Conservation (phyloP, 1,139 yeast species). For the Debaryomyces psychrophilus region DNA sequence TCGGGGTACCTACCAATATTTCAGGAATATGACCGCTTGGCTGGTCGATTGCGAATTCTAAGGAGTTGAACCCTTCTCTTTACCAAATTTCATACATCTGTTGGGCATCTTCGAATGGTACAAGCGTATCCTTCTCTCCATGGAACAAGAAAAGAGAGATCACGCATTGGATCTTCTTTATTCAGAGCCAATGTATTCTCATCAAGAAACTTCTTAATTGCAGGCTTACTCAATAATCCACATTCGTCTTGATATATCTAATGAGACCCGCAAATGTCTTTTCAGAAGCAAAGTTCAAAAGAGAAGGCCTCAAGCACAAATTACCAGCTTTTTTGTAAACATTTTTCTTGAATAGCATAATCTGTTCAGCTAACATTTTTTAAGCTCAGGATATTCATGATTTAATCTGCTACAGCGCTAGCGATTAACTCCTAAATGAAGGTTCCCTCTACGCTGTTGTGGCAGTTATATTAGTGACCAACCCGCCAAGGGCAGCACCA, state of each 20-base stretch:
- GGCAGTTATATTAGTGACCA: conserved; percentile 28
- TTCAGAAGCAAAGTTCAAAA: conserved; percentile 17
- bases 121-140: conserved; percentile 25
- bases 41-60: conserved; percentile 13
- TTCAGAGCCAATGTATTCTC: conserved; percentile 26
- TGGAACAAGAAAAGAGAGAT: conserved; percentile 34
- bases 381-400: conserved; percentile 30
- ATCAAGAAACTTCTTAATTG: conserved; percentile 17
- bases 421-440: conserved; percentile 31
- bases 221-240: conserved; percentile 15
- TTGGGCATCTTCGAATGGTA: conserved; percentile 23
- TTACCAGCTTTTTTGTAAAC: conserved; percentile 11
- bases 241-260: conserved; percentile 19
- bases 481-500: conserved; percentile 37
- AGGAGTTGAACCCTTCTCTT: conserved; percentile 14
- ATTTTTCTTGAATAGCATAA: conserved; percentile 15
- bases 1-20: conserved; percentile 9
- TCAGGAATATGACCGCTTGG: conserved; percentile 14
- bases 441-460: conserved; percentile 27
- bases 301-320: conserved; percentile 18
- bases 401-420: conserved; percentile 27
- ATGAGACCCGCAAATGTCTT: conserved; percentile 20
- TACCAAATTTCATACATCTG: conserved; percentile 27
- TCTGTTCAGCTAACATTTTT: conserved; percentile 6
- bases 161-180: conserved; percentile 22